Base-by-base conservation (phyloP, 2,329 filamentous ascomycete species). In the Pseudopithomyces maydicus region DNA sequence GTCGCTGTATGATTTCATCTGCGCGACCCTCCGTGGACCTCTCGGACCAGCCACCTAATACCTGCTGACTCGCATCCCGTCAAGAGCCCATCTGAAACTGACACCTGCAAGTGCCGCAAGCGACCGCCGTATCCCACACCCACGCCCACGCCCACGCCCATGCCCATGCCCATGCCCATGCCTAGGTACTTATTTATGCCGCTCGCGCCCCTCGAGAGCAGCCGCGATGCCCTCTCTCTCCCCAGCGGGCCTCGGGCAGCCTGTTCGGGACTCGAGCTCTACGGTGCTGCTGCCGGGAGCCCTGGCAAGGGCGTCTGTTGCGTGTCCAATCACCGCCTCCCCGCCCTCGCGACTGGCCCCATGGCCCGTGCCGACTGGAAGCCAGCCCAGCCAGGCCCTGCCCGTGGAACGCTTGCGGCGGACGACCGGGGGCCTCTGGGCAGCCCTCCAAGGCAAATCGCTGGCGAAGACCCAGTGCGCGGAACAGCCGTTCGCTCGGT, bases 401-500 rank as follows among this genome's bases (percentile, higher is more conserved):
- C 35, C 35, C 5, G 35, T 36, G 35, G 35, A 36, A 36, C 35
- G 26, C 26, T 4, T 14, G 35, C 35, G 32, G 7, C 32, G 35
- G 15, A n/a, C 35, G 35, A 36, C 38, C 38, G n/a, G 15, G n/a
- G n/a, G 38, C 38, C n/a, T 41, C 38, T 19, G n/a, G 38, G 15
- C 38, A 29, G 26, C 17, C 17, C n/a, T 49, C 32, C 6, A 20
- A 19, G 20, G 46, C 19, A 19, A n/a, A 20, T 47, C 11, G 12
- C 36, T 42, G 39, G 39, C 29, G 32, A 6, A 35, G 45, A 11
- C 45, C n/a, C 39, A 23, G 39, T n/a, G 15, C 23, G 33, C 48
- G 36, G 48, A 14, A 45, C 44, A 47, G 41, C 50, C 41, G 17
- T 52, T 52, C 50, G 50, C 32, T 45, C 50, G 51, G 51, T 53